Evolutionary conservation across 768 basidiomycete genomes (phyloP).

Genomic region (Fibroporia radiculosa): DNA sequence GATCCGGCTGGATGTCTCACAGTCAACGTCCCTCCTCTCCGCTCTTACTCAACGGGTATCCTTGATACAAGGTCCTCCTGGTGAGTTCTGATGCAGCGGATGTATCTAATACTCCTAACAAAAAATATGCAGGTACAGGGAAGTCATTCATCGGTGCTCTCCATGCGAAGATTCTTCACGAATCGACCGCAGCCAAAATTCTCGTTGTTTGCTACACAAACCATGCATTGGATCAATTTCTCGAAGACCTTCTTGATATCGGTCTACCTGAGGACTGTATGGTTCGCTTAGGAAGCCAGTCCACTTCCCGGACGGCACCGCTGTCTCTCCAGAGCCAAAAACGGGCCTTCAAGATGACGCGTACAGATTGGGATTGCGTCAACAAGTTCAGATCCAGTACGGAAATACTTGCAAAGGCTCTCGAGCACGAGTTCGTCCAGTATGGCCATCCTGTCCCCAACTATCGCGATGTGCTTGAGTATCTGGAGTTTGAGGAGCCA

Average conservation of each 20-base stretch:
- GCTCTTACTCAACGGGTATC: slow-evolving; percentile 51
- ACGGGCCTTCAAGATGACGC: slow-evolving; percentile 16
- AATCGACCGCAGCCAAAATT: slow-evolving; percentile 39
- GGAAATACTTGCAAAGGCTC: slow-evolving; percentile 1
- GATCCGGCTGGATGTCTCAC: slow-evolving; percentile 45
- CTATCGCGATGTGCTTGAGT: slow-evolving; percentile 28
- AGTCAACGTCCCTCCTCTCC: slow-evolving; percentile 35
- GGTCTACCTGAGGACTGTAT: slow-evolving; percentile 44
- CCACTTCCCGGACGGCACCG: slow-evolving; percentile 36
- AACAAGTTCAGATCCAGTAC: slow-evolving; percentile 27
- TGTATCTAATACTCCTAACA: neutral
- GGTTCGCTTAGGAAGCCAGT: slow-evolving; percentile 53
- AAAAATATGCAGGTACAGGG: slow-evolving; percentile 46
- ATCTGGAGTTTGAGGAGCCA: slow-evolving; percentile 45
- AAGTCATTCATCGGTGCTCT: slow-evolving; percentile 70
- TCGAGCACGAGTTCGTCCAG: slow-evolving; percentile 24
- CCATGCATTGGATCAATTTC: slow-evolving; percentile 66
- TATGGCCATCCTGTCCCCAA: slow-evolving; percentile 19
- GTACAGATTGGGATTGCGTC: slow-evolving; percentile 34
- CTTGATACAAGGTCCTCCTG: slow-evolving; percentile 66
- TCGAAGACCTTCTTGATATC: slow-evolving; percentile 52
- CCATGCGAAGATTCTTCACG: slow-evolving; percentile 51
- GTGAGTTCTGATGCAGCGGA: slow-evolving; percentile 26
- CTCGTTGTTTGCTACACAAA: slow-evolving; percentile 71
- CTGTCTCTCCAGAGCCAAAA: slow-evolving; percentile 37